A percentile compares a stretch with the other conserved stretches of the same genome.
phyloP scores from a whole-genome alignment of 208 protist genomes.

The Wallacemonas collosoma region DNA sequence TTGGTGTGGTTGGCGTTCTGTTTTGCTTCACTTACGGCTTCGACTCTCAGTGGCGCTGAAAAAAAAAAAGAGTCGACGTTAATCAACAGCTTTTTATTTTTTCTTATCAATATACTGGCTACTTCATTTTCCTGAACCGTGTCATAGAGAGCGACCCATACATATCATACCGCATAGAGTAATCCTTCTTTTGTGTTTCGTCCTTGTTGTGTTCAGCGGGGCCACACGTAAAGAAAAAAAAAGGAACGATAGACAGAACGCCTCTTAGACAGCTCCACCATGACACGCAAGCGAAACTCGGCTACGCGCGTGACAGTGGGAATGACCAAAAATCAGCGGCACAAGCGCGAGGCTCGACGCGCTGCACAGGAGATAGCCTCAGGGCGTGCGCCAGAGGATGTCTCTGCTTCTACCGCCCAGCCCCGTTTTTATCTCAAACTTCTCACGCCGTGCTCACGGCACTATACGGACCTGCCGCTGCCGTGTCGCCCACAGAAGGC shows the following conservation, averaged over 20 bases:
- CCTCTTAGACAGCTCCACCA: neutral
- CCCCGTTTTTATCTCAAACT: slow-evolving; percentile 40
- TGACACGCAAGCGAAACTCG: neutral
- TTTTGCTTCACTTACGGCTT: too few species aligned
- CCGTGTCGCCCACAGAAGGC: slow-evolving; percentile 46
- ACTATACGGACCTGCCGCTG: slow-evolving; percentile 51
- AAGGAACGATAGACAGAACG: neutral
- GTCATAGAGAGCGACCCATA: too few species aligned
- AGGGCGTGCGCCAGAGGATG: neutral
- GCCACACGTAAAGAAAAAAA: neutral
- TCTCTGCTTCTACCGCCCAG: neutral
- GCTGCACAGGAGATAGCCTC: neutral
- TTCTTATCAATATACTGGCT: neutral
- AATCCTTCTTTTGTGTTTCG: neutral
- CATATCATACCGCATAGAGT: too few species aligned
- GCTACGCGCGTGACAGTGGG: neutral
- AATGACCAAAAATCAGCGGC: neutral
- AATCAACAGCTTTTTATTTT: neutral
- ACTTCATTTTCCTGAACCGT: neutral
- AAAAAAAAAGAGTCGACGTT: too few species aligned
- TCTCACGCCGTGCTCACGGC: slow-evolving; percentile 57
- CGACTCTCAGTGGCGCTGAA: neutral
- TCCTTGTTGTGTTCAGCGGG: neutral
- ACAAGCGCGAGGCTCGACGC: neutral
- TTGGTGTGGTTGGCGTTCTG: too few species aligned